Evolutionary conservation across 805 yeast genomes (phyloP).

Genomic region (Schwanniomyces vanrijiae): DNA sequence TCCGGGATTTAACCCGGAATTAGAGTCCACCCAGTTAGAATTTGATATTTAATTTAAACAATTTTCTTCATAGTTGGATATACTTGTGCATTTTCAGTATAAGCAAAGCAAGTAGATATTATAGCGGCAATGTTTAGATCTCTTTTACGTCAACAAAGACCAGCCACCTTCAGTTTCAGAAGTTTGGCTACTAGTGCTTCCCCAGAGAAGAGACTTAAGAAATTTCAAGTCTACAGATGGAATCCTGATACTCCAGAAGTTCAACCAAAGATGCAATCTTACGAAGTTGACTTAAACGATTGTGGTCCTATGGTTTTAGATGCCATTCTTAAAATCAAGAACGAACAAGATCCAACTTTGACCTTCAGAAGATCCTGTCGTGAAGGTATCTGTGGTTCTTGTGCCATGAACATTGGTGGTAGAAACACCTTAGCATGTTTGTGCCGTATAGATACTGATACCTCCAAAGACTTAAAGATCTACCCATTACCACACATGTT

Average conservation of each 20-base stretch:
- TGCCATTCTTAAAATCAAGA: conserved; percentile 90
- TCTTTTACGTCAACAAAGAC: conserved; percentile 15
- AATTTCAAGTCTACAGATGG: conserved; percentile 96
- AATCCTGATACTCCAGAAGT: conserved; percentile 93
- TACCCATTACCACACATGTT: conserved; percentile 98
- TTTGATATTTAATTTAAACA: neutral
- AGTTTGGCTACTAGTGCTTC: conserved; percentile 52
- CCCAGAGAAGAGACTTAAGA: conserved; percentile 60
- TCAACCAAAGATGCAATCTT: conserved; percentile 83
- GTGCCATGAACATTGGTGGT: conserved; percentile 99
- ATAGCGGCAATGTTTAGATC: conserved; percentile 18
- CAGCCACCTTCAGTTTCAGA: conserved; percentile 16
- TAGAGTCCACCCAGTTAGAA: neutral
- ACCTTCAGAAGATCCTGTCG: conserved; percentile 98
- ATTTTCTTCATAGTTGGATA: neutral
- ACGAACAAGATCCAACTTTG: conserved; percentile 93
- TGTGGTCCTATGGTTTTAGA: conserved; percentile 99
- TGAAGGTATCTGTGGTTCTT: conserved; percentile 99
- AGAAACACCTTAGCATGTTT: conserved; percentile 95
- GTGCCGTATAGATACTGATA: conserved; percentile 86
- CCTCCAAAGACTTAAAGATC: conserved; percentile 73
- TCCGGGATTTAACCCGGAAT: conserved; percentile 6
- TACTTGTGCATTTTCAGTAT: neutral
- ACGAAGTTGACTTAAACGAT: conserved; percentile 79
- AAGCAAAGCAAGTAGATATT: neutral